Evolutionary conservation across 768 basidiomycete genomes (phyloP), one percentile per base, ranked within the genome.

Genomic region (Clitopilus passeckerianus): DNA sequence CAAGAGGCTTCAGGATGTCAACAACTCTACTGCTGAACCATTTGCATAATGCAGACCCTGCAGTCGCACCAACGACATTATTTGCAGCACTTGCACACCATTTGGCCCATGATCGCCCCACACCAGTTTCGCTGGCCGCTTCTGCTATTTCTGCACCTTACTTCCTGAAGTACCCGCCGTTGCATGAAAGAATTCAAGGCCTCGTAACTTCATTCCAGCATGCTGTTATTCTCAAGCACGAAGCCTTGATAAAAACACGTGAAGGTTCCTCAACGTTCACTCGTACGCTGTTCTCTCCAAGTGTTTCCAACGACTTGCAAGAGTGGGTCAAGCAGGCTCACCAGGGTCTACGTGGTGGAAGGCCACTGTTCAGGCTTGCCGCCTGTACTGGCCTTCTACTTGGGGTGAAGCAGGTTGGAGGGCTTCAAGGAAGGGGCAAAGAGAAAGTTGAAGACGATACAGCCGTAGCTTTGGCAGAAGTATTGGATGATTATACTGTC

Each of bases 391-490:
- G 91, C 0, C 71, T 91, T 15, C 66, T 92, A 30, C 68, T 86
- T 12, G 91, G 87, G 0, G 68, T 89, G 34, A 79, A 85, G 54
- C 90, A 90, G 60, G 67, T 81, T 50, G 62, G 66, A 59, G 57
- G 68, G 54, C 46, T 72, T 57, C 61, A 71, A 50, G 57, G 70
- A 23, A 65, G 67, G 14, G 66, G 67, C n/a, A 12, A n/a, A 5
- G 69, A 71, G 8, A 76, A 66, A 44, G 79, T 87, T 9, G 86
- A 92, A 68, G 81, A 87, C 57, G 87, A 90, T 65, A 68, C 84
- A 23, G 75, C 91, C 30, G 74, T 93, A 24, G 82, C 87, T 2
- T 75, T 91, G 24, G 90, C 91, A 7, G 90, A 91, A 67, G 80
- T 88, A 22, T 81, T 91, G 68, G 90, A 91, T 63, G 71, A 79